Conservation (phyloP, 2,329 filamentous ascomycete species). For the Nemania abortiva region DNA sequence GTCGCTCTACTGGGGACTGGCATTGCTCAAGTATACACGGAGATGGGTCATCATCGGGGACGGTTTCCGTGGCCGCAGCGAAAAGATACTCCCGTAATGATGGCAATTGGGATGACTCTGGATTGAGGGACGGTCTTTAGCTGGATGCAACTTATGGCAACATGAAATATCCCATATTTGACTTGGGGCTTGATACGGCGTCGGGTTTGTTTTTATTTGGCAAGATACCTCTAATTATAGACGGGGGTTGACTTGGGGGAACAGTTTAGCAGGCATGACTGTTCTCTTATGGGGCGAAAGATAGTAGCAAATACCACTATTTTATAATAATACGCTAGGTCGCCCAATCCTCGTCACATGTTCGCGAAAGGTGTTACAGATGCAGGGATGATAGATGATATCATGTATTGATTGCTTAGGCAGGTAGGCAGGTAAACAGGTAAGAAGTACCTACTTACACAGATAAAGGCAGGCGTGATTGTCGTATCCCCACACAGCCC, state of each 20-base stretch:
- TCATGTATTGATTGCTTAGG: slow-evolving; percentile 15
- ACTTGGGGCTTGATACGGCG: not conserved
- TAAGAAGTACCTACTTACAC: not conserved
- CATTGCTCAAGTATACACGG: slow-evolving; percentile 35
- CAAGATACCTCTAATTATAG: slow-evolving; percentile 22
- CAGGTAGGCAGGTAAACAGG: not conserved
- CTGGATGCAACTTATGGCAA: not conserved
- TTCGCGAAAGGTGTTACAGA: not conserved
- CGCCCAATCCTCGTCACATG: slow-evolving; percentile 18
- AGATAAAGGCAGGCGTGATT: slow-evolving; percentile 24
- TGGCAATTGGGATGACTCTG: not conserved
- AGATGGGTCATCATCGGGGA: slow-evolving; percentile 33
- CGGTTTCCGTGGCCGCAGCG: not conserved
- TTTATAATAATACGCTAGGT: slow-evolving; percentile 7
- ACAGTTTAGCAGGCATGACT: slow-evolving; percentile 26
- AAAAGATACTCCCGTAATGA: slow-evolving; percentile 24
- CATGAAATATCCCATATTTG: not conserved
- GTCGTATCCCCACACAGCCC: slow-evolving; percentile 21
- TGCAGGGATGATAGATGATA: slow-evolving; percentile 27
- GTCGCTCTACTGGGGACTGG: slow-evolving; percentile 56
- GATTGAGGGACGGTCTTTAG: not conserved
- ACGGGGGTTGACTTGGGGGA: slow-evolving; percentile 4
- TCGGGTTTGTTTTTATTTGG: slow-evolving; percentile 10
- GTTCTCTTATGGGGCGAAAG: slow-evolving; percentile 11
- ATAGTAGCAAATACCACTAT: not conserved